Evolutionary conservation across 257 asterid genomes (phyloP), one percentile per base, ranked within the genome.

Genomic region (Avicennia marina): DNA sequence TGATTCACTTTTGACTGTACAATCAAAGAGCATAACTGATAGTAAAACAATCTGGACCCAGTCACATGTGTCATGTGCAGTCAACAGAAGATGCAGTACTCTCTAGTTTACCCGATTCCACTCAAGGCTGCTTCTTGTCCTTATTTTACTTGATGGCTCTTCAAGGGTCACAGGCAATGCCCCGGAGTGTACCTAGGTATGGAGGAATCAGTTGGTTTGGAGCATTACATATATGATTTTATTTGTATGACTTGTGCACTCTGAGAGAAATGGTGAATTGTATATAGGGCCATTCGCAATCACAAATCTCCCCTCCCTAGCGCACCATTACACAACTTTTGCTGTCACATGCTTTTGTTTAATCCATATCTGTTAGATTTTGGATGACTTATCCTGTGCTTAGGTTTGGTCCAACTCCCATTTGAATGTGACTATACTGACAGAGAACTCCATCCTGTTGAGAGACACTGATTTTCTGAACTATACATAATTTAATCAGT

Each of bases 1-100:
- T 32, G 39, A 25, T 48, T 39, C 43, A 42, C 49, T 54, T 69
- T 62, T 63, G 53, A 56, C 70, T 25, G 58, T 50, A 47, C 47
- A 24, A 22, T 47, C 26, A 38, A 10, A 4, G 10, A 54, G 31
- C 53, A 3, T 50, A 13, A 11, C 32, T 20, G 40, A 5, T 24
- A 27, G 51, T 48, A 16, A 26, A 33, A 20, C 44, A 41, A n/a
- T 18, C 26, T 59, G 1, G 13, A 48, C 38, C 42, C 29, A 6
- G 27, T n/a, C n/a, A n/a, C n/a, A n/a, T n/a, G n/a, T n/a, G n/a
- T n/a, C n/a, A n/a, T n/a, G n/a, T n/a, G n/a, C n/a, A n/a, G n/a
- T n/a, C n/a, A n/a, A n/a, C 41, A 24, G 15, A 38, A 39, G 3
- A 44, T 55, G 18, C 34, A 29, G 34, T 29, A 4, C 4, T 4